phyloP scores from a whole-genome alignment of 148 eudicot species.

The Polygonum aviculare region DNA sequence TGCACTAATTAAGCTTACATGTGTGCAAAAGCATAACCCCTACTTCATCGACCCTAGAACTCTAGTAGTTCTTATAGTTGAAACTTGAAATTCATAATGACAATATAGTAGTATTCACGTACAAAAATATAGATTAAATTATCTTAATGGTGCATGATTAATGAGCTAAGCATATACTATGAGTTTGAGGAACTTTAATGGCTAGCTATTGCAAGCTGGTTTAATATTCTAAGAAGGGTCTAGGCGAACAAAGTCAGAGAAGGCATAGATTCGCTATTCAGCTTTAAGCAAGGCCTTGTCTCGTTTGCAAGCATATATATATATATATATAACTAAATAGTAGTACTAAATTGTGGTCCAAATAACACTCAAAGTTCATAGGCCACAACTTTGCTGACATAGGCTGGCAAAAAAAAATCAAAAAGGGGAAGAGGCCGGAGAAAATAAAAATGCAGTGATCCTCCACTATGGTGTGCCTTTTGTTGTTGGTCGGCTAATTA shows the following conservation, averaged over 20 bases:
- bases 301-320: not conserved
- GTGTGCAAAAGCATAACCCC: too few relatives aligned
- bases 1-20: too few relatives aligned
- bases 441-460: conserved; percentile 5
- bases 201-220: not conserved
- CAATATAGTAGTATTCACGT: not conserved
- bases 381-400: conserved; percentile 7
- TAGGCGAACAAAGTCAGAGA: not conserved
- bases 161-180: not conserved
- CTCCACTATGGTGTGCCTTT: conserved; percentile 9
- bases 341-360: not conserved
- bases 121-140: not conserved
- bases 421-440: not conserved
- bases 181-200: not conserved
- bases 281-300: not conserved
- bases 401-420: conserved; percentile 2
- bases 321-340: too few relatives aligned
- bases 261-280: not conserved
- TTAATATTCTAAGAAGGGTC: not conserved
- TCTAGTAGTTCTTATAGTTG: too few relatives aligned
- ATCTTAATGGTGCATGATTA: not conserved
- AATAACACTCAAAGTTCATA: not conserved
- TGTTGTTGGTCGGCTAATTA: conserved; percentile 1
- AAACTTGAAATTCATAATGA: too few relatives aligned
- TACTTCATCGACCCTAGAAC: too few relatives aligned